Evolutionary conservation across 2,329 filamentous ascomycete species (phyloP).

Genomic region (Didymosphaeria variabile): DNA sequence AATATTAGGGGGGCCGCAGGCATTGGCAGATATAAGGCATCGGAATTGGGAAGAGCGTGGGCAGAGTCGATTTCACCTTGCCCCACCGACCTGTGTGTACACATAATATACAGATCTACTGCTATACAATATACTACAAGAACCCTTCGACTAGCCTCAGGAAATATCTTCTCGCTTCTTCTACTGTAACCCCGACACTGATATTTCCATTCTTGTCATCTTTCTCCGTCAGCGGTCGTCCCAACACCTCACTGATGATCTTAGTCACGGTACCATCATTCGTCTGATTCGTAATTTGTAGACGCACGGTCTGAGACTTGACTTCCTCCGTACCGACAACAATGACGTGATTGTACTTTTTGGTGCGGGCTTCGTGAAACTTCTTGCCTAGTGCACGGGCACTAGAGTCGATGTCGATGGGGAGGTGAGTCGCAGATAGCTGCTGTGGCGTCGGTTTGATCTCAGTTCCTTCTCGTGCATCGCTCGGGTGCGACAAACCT

Average conservation of each 20-base stretch:
- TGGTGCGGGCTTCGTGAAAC: conserved; percentile 73
- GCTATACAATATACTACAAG: conserved; percentile 26
- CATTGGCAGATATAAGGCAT: neutral
- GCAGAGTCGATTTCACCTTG: neutral
- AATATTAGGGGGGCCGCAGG: neutral
- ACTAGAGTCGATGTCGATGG: conserved; percentile 75
- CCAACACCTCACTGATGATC: conserved; percentile 46
- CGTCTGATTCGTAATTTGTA: conserved; percentile 52
- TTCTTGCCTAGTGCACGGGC: conserved; percentile 72
- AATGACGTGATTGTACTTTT: conserved; percentile 77
- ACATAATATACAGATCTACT: conserved; percentile 7
- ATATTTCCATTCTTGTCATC: conserved; percentile 28
- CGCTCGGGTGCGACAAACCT: conserved; percentile 22
- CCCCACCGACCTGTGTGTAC: neutral
- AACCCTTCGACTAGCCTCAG: conserved; percentile 38
- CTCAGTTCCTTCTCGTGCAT: neutral
- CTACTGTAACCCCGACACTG: conserved; percentile 26
- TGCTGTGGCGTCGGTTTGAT: conserved; percentile 50
- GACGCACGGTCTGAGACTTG: conserved; percentile 31
- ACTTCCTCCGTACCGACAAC: conserved; percentile 67
- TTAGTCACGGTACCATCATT: conserved; percentile 34
- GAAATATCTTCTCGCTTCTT: conserved; percentile 41
- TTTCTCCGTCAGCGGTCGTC: conserved; percentile 22
- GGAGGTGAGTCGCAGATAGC: conserved; percentile 67
- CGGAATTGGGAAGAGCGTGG: neutral